phyloP scores from a whole-genome alignment of 768 basidiomycete species.

The Russula compacta region DNA sequence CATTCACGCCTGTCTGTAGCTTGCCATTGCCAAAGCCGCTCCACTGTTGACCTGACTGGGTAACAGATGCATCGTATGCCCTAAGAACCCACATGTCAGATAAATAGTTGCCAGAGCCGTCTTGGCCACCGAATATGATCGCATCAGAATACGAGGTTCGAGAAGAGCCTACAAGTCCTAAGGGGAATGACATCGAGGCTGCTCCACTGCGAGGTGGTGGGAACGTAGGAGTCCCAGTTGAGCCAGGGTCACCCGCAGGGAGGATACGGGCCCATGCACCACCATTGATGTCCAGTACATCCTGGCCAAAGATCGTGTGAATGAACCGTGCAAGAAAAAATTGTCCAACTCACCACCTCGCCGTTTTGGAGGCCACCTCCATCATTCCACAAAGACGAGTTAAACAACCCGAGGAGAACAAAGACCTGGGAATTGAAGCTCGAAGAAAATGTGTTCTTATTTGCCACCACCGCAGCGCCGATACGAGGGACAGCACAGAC shows the following conservation, averaged over 20 bases:
- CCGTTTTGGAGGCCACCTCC: constrained; percentile 49
- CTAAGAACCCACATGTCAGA: constrained; percentile 74
- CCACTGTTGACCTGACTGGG: constrained; percentile 49
- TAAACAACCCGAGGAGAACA: constrained; percentile 58
- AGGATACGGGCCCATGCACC: constrained; percentile 65
- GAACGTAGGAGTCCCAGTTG: constrained; percentile 37
- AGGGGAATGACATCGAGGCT: constrained; percentile 45
- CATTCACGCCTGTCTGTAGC: constrained; percentile 53
- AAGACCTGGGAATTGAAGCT: constrained; percentile 58
- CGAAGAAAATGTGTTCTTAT: constrained; percentile 45
- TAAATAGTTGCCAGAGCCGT: constrained; percentile 54
- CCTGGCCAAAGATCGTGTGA: constrained; percentile 30
- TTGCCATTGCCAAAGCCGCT: constrained; percentile 54
- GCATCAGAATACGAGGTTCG: constrained; percentile 50
- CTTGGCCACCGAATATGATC: constrained; percentile 71
- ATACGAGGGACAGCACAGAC: constrained; percentile 55
- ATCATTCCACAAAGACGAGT: constrained; percentile 60
- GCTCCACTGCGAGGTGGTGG: constrained; percentile 69
- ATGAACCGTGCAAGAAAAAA: background rate
- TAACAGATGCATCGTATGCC: constrained; percentile 55
- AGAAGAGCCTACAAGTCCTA: constrained; percentile 47
- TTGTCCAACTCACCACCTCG: constrained; percentile 52
- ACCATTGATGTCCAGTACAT: constrained; percentile 49
- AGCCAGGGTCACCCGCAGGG: constrained; percentile 66
- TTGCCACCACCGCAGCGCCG: constrained; percentile 51